phyloP scores from a whole-genome alignment of 192 early-diverging fungal species.

The Coemansia sp. region DNA sequence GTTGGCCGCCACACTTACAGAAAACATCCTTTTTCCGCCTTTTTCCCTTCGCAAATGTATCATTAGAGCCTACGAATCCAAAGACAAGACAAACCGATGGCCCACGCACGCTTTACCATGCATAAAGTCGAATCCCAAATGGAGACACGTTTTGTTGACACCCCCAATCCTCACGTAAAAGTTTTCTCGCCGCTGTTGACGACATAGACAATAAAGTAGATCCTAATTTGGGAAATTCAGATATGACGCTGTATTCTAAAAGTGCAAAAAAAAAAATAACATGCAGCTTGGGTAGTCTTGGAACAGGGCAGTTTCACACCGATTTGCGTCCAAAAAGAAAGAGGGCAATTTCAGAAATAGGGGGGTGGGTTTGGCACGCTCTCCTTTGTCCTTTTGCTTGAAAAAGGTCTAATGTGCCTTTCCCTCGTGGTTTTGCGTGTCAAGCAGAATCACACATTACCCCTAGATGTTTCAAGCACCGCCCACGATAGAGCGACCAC shows the following conservation, averaged over 20 bases:
- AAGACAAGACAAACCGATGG: neutral
- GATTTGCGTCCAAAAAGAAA: neutral
- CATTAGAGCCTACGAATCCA: neutral
- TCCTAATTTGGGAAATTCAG: neutral
- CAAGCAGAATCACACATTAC: neutral
- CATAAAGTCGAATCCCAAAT: neutral
- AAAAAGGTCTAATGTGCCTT: constrained; percentile 2
- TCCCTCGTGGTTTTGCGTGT: neutral
- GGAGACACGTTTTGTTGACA: neutral
- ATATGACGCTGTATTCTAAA: neutral
- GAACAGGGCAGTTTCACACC: neutral
- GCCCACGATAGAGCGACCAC: neutral
- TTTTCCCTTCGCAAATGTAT: neutral
- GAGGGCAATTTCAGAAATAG: neutral
- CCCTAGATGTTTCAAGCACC: neutral
- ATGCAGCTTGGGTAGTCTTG: neutral
- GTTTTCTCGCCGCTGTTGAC: neutral
- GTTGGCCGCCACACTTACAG: neutral
- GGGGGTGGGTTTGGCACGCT: neutral
- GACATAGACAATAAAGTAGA: neutral
- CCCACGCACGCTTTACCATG: neutral
- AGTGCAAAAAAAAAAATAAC: neutral
- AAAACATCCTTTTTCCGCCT: too few species aligned
- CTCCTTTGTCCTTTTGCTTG: neutral
- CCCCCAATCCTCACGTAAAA: neutral